A percentile compares a stretch with the other conserved stretches of the same genome.
Evolutionary conservation across 2,329 filamentous ascomycete species (phyloP).

Genomic region (Botrytis medusae): DNA sequence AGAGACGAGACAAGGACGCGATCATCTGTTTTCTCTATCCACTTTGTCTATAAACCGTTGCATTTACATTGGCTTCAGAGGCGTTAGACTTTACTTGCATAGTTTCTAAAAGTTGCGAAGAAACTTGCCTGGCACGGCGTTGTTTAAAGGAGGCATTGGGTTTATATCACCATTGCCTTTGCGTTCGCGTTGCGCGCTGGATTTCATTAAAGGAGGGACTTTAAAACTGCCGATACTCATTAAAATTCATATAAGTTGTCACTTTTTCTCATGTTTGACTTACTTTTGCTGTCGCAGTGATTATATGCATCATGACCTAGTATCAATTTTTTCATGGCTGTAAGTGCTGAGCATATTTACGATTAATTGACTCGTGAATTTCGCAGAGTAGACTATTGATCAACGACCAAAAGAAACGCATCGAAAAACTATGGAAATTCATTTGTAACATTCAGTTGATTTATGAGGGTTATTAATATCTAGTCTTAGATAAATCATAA

Average conservation of each 20-base stretch:
- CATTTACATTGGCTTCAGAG: not conserved
- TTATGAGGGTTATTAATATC: not conserved
- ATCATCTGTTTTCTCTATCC: not conserved
- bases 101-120: not conserved
- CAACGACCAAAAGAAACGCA: not conserved
- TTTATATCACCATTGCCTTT: slow-evolving; percentile 2
- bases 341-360: not conserved
- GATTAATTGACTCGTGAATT: not conserved
- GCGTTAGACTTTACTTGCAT: not conserved
- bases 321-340: too few species aligned
- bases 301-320: not conserved
- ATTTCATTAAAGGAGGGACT: not conserved
- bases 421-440: fast-evolving
- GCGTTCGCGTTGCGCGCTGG: not conserved
- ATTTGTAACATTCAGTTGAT: not conserved
- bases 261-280: not conserved
- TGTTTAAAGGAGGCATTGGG: not conserved
- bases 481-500: fast-evolving
- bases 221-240: not conserved
- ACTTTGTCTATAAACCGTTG: not conserved
- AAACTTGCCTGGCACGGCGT: not conserved
- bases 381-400: not conserved
- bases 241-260: not conserved
- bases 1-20: not conserved
- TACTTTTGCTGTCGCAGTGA: not conserved